Conservation (phyloP, 331 rosid species). For the Phaseolus coccineus region DNA sequence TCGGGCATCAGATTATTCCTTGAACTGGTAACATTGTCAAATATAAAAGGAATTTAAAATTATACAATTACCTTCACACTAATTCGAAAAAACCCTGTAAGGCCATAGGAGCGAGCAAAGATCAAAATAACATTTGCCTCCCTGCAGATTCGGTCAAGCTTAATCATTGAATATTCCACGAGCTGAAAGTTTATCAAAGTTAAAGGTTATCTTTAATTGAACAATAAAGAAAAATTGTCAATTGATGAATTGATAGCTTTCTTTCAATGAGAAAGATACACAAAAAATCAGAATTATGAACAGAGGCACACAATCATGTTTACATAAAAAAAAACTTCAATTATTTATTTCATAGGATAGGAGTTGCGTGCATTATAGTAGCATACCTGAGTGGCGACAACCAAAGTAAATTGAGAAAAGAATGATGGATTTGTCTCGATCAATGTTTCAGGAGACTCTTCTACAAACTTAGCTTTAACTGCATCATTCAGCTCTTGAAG, state of each 20-base stretch:
- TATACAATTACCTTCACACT: slow-evolving; percentile 76
- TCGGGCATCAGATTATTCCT: slow-evolving; percentile 15
- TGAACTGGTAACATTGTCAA: slow-evolving; percentile 1
- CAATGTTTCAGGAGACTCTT: slow-evolving; percentile 82
- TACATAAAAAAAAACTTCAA: slow-evolving; percentile 10
- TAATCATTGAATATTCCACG: slow-evolving; percentile 83
- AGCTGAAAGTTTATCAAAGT: slow-evolving; percentile 58
- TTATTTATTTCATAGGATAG: slow-evolving; percentile 3
- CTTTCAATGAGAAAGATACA: slow-evolving; percentile 16
- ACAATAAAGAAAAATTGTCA: slow-evolving; percentile 1
- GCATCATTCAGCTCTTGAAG: slow-evolving; percentile 98
- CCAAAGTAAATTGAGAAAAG: slow-evolving; percentile 93
- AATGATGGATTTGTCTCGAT: slow-evolving; percentile 86
- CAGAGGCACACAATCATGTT: slow-evolving; percentile 11
- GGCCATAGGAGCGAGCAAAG: slow-evolving; percentile 97
- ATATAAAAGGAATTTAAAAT: background rate
- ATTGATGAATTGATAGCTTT: slow-evolving; percentile 22
- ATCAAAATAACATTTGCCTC: slow-evolving; percentile 79
- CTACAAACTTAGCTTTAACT: slow-evolving; percentile 93
- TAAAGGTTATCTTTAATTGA: background rate
- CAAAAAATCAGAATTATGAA: slow-evolving; percentile 20
- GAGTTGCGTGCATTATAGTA: slow-evolving; percentile 36
- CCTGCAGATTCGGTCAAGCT: slow-evolving; percentile 92
- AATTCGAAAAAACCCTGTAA: slow-evolving; percentile 90
- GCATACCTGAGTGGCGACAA: slow-evolving; percentile 90